A percentile compares a stretch with the other conserved stretches of the same genome.
These are phyloP conservation scores for Pseudopyricularia cyperi DNA, from an alignment of 2,329 filamentous ascomycete species.

Conservation along the genomic window DNA sequence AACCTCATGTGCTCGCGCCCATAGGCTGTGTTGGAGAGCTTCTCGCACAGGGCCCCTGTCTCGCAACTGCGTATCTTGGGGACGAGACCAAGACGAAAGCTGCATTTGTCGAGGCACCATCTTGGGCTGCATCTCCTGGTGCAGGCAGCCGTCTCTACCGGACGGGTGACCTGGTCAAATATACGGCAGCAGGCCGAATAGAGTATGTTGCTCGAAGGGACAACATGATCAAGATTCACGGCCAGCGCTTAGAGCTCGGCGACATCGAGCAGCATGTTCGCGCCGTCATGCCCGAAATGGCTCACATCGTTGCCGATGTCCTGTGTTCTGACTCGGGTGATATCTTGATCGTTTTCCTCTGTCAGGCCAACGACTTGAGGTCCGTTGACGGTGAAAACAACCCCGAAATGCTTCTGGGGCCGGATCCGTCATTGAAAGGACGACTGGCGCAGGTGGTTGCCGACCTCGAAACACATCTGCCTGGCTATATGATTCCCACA, in stretches of 20 bases:
- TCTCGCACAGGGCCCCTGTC: constrained; percentile 28
- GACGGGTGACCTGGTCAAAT: constrained; percentile 5
- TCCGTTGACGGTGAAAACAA: neutral
- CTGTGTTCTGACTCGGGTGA: neutral
- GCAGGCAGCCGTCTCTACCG: constrained; percentile 6
- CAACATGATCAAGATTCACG: constrained; percentile 1
- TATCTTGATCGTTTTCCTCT: neutral
- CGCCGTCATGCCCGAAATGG: neutral
- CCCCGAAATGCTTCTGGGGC: neutral
- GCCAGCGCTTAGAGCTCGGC: constrained; percentile 2
- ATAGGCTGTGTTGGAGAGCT: constrained; percentile 19
- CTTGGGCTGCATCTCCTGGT: neutral
- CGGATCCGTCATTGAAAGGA: neutral
- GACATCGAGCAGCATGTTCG: constrained; percentile 4
- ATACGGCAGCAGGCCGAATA: neutral
- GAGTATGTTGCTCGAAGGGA: neutral
- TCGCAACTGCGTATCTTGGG: constrained; percentile 28
- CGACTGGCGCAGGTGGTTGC: neutral
- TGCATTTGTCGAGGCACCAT: neutral
- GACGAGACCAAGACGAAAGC: constrained; percentile 9
- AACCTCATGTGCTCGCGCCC: constrained; percentile 4
- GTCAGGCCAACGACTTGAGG: neutral
- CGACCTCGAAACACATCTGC: neutral
- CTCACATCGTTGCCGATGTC: neutral
- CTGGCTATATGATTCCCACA: neutral